Conservation (phyloP, 768 basidiomycete species). For the Tylopilus sp. region DNA sequence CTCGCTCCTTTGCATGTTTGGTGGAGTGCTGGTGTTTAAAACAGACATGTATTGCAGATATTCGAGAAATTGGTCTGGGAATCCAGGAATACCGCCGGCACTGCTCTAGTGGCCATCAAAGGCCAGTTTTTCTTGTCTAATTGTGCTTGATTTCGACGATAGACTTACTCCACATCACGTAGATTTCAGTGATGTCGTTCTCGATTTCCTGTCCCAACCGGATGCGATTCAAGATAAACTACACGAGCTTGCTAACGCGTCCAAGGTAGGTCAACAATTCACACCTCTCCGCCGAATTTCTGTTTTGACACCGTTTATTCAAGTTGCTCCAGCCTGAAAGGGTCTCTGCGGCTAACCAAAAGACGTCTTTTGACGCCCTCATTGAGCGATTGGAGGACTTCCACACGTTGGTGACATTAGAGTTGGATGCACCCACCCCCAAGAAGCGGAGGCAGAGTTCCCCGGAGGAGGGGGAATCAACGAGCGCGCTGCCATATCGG, state of each 20-base stretch:
- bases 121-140: not conserved
- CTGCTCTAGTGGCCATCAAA: slow-evolving; percentile 15
- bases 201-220: slow-evolving; percentile 16
- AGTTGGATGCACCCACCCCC: not conserved
- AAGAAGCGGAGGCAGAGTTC: not conserved
- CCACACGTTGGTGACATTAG: not conserved
- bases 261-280: slow-evolving; percentile 4
- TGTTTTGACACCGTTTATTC: not conserved
- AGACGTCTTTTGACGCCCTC: slow-evolving; percentile 9
- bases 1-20: not conserved
- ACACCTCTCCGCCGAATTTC: too few species aligned
- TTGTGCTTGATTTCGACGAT: not conserved
- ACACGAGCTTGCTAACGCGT: slow-evolving; percentile 11
- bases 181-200: slow-evolving; percentile 22
- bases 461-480: not conserved
- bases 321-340: slow-evolving; percentile 15
- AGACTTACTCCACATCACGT: not conserved
- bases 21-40: not conserved
- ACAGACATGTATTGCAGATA: slow-evolving; percentile 1
- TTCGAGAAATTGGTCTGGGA: slow-evolving; percentile 17
- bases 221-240: slow-evolving; percentile 10
- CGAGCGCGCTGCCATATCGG: not conserved
- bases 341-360: slow-evolving; percentile 2
- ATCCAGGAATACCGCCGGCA: slow-evolving; percentile 14
- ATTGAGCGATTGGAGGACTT: slow-evolving; percentile 10